Base-by-base conservation (phyloP, 1,284 basidiomycete species). In the Trametes hirsuta region DNA sequence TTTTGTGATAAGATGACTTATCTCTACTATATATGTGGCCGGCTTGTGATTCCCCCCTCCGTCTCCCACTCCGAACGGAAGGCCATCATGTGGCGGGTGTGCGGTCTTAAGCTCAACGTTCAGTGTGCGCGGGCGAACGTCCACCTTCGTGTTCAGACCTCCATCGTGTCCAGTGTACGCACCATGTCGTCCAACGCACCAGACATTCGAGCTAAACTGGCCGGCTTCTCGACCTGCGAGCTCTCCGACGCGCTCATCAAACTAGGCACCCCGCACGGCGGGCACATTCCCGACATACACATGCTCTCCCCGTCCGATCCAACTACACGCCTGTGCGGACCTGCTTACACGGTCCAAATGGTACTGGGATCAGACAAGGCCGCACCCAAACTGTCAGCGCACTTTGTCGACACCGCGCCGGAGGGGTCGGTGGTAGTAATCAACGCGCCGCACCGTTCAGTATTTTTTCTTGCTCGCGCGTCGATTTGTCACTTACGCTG, bases 281-380 rank as follows among this genome's bases (percentile, higher is more conserved):
- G 96, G 0, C 82, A 87, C 69, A 80, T 98, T 37, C 88, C 94
- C 1, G 94, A 96, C 72, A 85, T 98, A 25, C 77, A 84, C 46
- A 78, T 85, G 65, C 73, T 83, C 53, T 86, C 85, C 18, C 82
- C 86, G 6, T 64, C 74, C 4, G 68, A 67, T 11, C 66, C 73
- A 21, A 63, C 65, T 22, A 78, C 75, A 44, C 74, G 75, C 39
- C 74, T 88, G 60, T 84, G 90, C 64, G 94, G 91, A 0, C 91
- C 90, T 12, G 95, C 94, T 0, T 97, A 93, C 71, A 98, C 96
- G 1, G 95, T 98, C 52, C 82, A 90, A 77, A 94, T 97, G 87
- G 93, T 95, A 3, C 75, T 80, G 4, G 78, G 81, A 1, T 81
- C 81, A 0, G 84, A 94, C 69, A 80, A 74, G 22, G 71, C 77